phyloP scores from a whole-genome alignment of 345 rosid species.

The Eucalyptus polyanthemos region DNA sequence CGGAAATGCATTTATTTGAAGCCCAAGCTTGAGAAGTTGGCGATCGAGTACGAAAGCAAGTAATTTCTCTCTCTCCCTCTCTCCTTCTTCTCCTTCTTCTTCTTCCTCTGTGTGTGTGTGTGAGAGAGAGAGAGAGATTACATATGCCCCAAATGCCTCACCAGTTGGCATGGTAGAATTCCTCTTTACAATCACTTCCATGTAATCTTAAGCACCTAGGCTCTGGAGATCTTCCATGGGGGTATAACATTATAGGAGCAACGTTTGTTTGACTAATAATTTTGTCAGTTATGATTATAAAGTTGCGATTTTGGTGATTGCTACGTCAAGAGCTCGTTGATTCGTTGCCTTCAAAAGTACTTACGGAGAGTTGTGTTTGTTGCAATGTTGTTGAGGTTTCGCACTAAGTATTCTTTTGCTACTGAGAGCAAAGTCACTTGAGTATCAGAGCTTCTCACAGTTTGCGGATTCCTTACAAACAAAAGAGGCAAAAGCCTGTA shows the following conservation, averaged over 20 bases:
- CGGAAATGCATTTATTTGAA: slow-evolving; percentile 91
- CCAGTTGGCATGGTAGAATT: not conserved
- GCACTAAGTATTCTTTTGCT: not conserved
- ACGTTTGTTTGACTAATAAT: not conserved
- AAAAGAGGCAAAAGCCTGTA: not conserved
- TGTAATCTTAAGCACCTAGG: not conserved
- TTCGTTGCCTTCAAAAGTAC: not conserved
- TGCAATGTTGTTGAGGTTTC: not conserved
- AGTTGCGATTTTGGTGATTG: not conserved
- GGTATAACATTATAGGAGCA: not conserved
- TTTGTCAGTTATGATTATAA: not conserved
- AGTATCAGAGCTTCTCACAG: not conserved
- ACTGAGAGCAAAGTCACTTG: not conserved
- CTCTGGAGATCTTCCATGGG: not conserved
- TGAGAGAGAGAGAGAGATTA: not conserved
- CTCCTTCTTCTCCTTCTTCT: not conserved
- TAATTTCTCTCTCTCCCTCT: not conserved
- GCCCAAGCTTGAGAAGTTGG: slow-evolving; percentile 88
- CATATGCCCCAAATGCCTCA: not conserved
- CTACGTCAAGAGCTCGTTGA: not conserved
- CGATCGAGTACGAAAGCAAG: slow-evolving; percentile 31
- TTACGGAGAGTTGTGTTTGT: not conserved
- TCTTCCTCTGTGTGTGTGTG: not conserved
- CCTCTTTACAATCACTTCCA: not conserved
- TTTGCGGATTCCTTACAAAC: not conserved